phyloP scores from a whole-genome alignment of 177 flowering plant species.

The Vitis hybrid region DNA sequence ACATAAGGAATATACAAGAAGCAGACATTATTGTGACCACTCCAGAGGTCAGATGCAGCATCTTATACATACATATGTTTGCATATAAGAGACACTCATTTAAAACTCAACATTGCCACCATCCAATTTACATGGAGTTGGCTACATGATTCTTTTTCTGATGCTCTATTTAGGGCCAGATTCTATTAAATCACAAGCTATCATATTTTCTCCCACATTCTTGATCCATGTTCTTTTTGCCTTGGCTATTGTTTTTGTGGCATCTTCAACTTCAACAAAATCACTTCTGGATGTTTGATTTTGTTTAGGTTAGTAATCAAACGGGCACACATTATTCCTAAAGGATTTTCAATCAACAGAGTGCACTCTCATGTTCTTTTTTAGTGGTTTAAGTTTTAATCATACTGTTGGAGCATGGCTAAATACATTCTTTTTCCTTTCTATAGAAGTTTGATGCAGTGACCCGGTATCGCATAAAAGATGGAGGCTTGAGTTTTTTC shows the following conservation, averaged over 20 bases:
- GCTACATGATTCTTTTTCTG: neutral
- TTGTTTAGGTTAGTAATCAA: neutral
- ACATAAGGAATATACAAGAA: conserved; percentile 64
- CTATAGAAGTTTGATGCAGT: conserved; percentile 94
- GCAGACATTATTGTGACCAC: conserved; percentile 94
- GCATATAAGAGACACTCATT: neutral
- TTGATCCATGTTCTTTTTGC: neutral
- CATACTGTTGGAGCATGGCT: conserved; percentile 11
- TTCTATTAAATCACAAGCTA: neutral
- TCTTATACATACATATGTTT: neutral
- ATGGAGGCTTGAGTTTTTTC: conserved; percentile 93
- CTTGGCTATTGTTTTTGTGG: neutral
- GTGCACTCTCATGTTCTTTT: neutral
- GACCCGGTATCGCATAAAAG: conserved; percentile 77
- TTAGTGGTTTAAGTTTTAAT: neutral
- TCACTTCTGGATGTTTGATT: neutral
- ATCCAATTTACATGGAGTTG: neutral
- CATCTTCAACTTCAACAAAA: neutral
- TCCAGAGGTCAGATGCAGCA: conserved; percentile 70
- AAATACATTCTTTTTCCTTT: conserved; percentile 11
- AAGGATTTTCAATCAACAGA: neutral
- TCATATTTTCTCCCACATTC: neutral
- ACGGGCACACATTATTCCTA: neutral
- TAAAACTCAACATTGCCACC: neutral
- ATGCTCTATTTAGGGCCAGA: neutral